Evolutionary conservation across 106 monocot species (phyloP), one percentile per base, ranked within the genome.

Genomic region (Phalaenopsis aphrodite): DNA sequence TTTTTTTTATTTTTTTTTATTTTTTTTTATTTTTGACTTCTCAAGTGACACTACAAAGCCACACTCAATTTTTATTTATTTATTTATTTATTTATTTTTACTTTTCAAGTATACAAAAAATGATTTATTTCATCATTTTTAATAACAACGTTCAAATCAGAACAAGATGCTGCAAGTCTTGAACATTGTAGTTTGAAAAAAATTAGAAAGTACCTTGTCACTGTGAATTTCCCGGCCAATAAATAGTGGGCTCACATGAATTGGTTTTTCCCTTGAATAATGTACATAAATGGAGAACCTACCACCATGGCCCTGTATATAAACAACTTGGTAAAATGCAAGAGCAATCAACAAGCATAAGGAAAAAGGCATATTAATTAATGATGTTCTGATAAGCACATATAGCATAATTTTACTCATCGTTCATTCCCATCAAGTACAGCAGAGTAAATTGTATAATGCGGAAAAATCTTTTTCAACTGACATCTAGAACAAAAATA

Each of bases 251-350:
- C 92, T 92, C 79, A 72, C 83, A 81, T 93, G 94, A 77, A 85
- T 78, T 72, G 92, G 86, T 61, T 87, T 93, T 76, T 91, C 93
- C 64, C 82, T 90, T 77, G 98, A 94, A 77, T 92, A 92, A 84
- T 99, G 98, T 68, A 99, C 85, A 86, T 99, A 99, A 77, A 99
- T 91, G 48, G 98, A 93, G 76, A 82, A 99, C 83, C 89, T 89
- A 69, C 71, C 98, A 77, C 93, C 94, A 88, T 94, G 88, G 5
- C 94, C 98, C 98, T 99, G 84, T 42, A 75, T 65, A 58, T 41
- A 41, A 12, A 48, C 11, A 49, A 23, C 23, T 15, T 1, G 24
- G 23, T 41, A 76, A 48, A 76, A 42, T 30, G 6, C 24, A 69
- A 24, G 11, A 41, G 42, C 8, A 45, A 74, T 43, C 19, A 43